Evolutionary conservation across 1,139 yeast species (phyloP).

Genomic region (Pichia sp.): DNA sequence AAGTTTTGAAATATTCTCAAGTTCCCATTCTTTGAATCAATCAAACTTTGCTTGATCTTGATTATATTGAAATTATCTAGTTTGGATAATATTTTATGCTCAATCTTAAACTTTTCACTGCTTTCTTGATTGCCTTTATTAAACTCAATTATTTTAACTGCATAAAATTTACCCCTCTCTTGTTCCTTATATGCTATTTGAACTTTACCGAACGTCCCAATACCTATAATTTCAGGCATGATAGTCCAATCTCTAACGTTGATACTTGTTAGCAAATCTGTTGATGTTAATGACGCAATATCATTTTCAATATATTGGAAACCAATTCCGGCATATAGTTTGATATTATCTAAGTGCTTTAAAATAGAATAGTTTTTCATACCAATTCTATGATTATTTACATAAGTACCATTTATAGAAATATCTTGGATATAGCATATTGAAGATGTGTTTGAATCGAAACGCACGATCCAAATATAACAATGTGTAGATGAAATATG

Average conservation of each 20-base stretch:
- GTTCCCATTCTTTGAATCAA: constrained; percentile 32
- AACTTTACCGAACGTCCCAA: constrained; percentile 57
- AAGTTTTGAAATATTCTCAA: constrained; percentile 45
- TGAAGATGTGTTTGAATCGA: constrained; percentile 43
- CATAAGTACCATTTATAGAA: constrained; percentile 48
- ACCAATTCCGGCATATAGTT: constrained; percentile 9
- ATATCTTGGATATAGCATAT: constrained; percentile 47
- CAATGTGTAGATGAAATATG: constrained; percentile 23
- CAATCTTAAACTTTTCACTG: constrained; percentile 30
- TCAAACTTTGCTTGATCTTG: constrained; percentile 41
- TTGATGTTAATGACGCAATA: too few species aligned
- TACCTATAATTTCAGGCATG: constrained; percentile 41
- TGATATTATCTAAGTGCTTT: constrained; percentile 39
- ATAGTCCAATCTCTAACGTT: constrained; percentile 36
- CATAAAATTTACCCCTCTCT: constrained; percentile 33
- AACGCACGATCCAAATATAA: constrained; percentile 30
- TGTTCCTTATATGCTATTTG: constrained; percentile 27
- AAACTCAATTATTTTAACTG: constrained; percentile 42
- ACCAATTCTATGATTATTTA: constrained; percentile 34
- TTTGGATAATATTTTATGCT: constrained; percentile 41
- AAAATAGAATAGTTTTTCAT: constrained; percentile 31
- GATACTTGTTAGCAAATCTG: neutral
- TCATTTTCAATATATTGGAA: constrained; percentile 1
- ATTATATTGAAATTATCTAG: constrained; percentile 89
- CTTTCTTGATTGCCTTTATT: constrained; percentile 10